phyloP scores from a whole-genome alignment of 2,329 filamentous ascomycete genomes.

The Fusarium nanum region DNA sequence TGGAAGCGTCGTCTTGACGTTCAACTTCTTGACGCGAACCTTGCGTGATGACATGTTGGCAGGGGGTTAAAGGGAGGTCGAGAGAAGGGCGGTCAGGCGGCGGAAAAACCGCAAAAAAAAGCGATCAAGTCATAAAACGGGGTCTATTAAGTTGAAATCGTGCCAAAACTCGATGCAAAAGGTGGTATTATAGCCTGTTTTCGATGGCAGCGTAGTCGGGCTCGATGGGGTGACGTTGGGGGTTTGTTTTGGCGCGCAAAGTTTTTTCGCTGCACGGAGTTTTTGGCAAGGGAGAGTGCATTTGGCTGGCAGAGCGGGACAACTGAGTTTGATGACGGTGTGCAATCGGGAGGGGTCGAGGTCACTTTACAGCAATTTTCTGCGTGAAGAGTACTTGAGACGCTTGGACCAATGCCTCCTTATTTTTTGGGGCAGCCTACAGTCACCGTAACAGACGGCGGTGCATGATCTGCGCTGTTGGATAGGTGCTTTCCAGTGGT shows the following conservation, averaged over 20 bases:
- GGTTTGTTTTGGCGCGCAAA: conserved; percentile 64
- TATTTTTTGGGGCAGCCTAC: conserved; percentile 38
- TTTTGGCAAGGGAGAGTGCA: conserved; percentile 48
- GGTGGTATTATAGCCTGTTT: conserved; percentile 61
- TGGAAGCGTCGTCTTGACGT: conserved; percentile 86
- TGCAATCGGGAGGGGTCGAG: conserved; percentile 36
- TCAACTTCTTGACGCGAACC: conserved; percentile 90
- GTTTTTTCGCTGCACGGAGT: conserved; percentile 60
- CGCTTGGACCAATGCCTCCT: conserved; percentile 50
- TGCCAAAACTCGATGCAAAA: conserved; percentile 62
- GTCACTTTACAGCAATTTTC: conserved; percentile 43
- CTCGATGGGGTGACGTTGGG: conserved; percentile 68
- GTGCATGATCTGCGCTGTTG: neutral
- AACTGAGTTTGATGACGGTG: conserved; percentile 44
- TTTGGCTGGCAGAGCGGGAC: conserved; percentile 24
- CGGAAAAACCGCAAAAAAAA: conserved; percentile 73
- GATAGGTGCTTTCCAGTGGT: conserved; percentile 3
- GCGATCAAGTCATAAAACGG: conserved; percentile 71
- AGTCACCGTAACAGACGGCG: conserved; percentile 15
- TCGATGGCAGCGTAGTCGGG: conserved; percentile 63
- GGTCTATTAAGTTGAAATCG: conserved; percentile 67
- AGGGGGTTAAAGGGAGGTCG: conserved; percentile 53
- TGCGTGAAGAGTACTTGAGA: conserved; percentile 45
- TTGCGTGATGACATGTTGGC: conserved; percentile 72
- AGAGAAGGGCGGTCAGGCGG: conserved; percentile 56